Evolutionary conservation across 805 yeast species (phyloP), one percentile per base, ranked within the genome.

Genomic region (Pichia heedii): DNA sequence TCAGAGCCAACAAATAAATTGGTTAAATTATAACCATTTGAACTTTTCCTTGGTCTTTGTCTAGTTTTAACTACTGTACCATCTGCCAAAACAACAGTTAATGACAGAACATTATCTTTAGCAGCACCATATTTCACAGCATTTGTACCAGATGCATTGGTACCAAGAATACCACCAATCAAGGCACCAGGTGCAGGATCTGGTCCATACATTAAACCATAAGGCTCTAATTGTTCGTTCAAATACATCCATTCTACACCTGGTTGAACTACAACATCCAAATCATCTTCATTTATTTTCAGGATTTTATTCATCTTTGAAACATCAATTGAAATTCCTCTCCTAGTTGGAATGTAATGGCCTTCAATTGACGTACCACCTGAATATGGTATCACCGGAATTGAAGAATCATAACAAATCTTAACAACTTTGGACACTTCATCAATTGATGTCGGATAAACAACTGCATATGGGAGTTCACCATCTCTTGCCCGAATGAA

Each of bases 311-410:
- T 70, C 84, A 84, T 74, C 36, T 69, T 62, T n/a, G 78, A 69
- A 34, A 82, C 55, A 55, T 83, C 89, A 22, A 81, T 50, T 22
- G 74, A 68, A 6, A 82, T 66, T 1, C 84, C 83, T 7, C 73
- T 67, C 52, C 88, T 69, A 0, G 88, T 80, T 3, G 85, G 79
- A 38, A 81, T 68, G 56, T 74, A 81, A 54, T 84, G 88, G 7
- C 93, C 94, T 60, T 84, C 94, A 39, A 84, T 65, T 0, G 89
- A 80, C 0, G 90, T 78, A 16, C 86, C 86, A 12, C 93, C 93
- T 2, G 84, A 75, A 47, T 66, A 80, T 3, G 90, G 87, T 12
- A 84, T 76, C 37, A 84, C 76, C 4, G 94, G 90, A 8, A 84
- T 72, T 27, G 60, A 62, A 53, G 74, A 72, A 48, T 73, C 71